These are phyloP conservation scores for Nicotiana paniculata DNA, from an alignment of 257 asterid genomes.

Conservation along the genomic window DNA sequence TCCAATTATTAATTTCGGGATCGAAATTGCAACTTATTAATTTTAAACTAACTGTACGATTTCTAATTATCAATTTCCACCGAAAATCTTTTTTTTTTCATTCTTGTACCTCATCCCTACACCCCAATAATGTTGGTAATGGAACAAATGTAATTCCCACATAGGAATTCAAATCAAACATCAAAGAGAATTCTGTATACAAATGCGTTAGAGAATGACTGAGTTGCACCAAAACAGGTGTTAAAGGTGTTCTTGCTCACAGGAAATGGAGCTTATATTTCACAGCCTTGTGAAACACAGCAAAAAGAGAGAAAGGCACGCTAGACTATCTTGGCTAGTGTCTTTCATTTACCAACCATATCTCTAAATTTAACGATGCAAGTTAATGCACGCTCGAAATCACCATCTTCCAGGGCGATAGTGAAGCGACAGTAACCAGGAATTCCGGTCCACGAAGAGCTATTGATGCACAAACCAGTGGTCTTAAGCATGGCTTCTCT, in stretches of 20 bases:
- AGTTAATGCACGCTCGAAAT: slow-evolving; percentile 67
- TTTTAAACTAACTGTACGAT: not conserved
- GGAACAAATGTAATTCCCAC: not conserved
- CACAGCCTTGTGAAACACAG: slow-evolving; percentile 41
- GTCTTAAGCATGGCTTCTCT: slow-evolving; percentile 66
- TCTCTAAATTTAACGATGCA: slow-evolving; percentile 68
- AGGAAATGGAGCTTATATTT: slow-evolving; percentile 13
- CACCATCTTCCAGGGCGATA: slow-evolving; percentile 64
- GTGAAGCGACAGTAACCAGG: slow-evolving; percentile 91
- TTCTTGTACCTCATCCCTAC: not conserved
- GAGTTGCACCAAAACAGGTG: not conserved
- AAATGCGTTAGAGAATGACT: not conserved
- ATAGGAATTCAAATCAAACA: not conserved
- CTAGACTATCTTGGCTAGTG: not conserved
- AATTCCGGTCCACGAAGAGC: slow-evolving; percentile 85
- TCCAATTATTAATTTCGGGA: not conserved
- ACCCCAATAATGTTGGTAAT: not conserved
- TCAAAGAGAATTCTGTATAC: not conserved
- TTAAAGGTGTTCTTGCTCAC: not conserved
- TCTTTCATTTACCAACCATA: slow-evolving; percentile 24
- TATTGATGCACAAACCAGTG: slow-evolving; percentile 90
- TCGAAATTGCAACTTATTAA: not conserved
- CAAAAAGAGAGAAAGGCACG: not conserved
- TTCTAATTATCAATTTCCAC: not conserved
- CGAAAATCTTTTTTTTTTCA: too few species aligned